Evolutionary conservation across 1,284 basidiomycete genomes (phyloP), one percentile per base, ranked within the genome.

Genomic region (Athelia psychrophila): DNA sequence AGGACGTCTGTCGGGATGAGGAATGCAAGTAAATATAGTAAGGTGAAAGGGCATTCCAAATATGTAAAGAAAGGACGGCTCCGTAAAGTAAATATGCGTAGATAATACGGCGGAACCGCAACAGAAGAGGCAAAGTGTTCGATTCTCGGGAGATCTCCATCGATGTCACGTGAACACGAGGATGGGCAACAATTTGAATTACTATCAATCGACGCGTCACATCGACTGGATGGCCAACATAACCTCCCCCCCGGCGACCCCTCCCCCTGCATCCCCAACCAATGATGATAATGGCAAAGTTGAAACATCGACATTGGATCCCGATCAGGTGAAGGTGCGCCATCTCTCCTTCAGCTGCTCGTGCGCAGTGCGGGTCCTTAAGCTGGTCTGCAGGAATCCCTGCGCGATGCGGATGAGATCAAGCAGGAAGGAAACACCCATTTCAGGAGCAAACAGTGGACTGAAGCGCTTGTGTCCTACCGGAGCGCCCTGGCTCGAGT

Each of bases 381-480:
- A 30, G 27, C 27, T 30, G 27, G 38, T 18, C 20, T 22, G 38
- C 16, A 83, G 79, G 67, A 71, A 53, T 66, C 59, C 54, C 67
- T 88, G 30, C 65, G 64, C 42, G 71, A 73, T 49, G 83, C 83
- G 27, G 79, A 80, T 32, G 77, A 79, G 53, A 66, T 85, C 48
- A 91, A 89, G 65, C 67, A 71, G 15, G 78, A 82, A 61, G 82
- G 82, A 9, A 84, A 82, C 48, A 74, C 72, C 3, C 65, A 73
- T 50, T 85, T 84, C 61, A 72, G 74, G 38, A 64, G 69, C 32
- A 65, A 73, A 48, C 68, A 73, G 55, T 91, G 86, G 88, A 71
- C 74, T 23, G 81, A 86, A 60, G 88, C 89, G 2, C 66, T 91
- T 5, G 77, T 72, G 19, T 66, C 77, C 4, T 91, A 91, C 64